Evolutionary conservation across 179 eudicot genomes (phyloP).

Genomic region (Spergularia azorica): DNA sequence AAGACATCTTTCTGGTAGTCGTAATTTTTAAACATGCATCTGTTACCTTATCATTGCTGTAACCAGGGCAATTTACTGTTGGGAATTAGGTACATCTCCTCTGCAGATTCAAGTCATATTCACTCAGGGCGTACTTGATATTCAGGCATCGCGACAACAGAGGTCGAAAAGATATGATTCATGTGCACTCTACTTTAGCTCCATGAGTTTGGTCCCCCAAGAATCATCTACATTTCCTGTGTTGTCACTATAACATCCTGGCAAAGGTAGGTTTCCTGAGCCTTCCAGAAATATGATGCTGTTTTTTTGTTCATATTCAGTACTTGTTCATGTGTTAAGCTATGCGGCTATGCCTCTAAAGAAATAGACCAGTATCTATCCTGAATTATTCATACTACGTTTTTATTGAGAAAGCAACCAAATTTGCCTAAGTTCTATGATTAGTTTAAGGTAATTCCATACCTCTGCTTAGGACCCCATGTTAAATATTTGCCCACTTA

Average conservation of each 20-base stretch:
- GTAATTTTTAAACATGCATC: no score
- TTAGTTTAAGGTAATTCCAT: neutral
- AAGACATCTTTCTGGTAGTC: no score
- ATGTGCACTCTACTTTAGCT: neutral
- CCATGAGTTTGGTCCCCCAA: neutral
- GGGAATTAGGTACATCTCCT: neutral
- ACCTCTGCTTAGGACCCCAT: neutral
- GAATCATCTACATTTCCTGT: neutral
- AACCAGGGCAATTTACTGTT: no score
- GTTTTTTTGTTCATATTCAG: neutral
- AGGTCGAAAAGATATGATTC: neutral
- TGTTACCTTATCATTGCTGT: no score
- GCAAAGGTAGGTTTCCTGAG: slow-evolving; percentile 11
- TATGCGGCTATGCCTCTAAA: neutral
- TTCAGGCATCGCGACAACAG: neutral
- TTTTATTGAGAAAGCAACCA: neutral
- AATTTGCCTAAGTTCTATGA: no score
- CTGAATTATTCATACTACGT: neutral
- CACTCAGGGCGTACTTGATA: neutral
- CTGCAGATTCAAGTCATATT: neutral
- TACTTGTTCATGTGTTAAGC: neutral
- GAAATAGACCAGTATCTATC: neutral
- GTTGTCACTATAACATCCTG: slow-evolving; percentile 13
- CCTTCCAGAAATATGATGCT: neutral
- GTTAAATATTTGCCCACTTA: no score